Conservation (phyloP, 495 filamentous ascomycete genomes). For the Neurospora sp. region DNA sequence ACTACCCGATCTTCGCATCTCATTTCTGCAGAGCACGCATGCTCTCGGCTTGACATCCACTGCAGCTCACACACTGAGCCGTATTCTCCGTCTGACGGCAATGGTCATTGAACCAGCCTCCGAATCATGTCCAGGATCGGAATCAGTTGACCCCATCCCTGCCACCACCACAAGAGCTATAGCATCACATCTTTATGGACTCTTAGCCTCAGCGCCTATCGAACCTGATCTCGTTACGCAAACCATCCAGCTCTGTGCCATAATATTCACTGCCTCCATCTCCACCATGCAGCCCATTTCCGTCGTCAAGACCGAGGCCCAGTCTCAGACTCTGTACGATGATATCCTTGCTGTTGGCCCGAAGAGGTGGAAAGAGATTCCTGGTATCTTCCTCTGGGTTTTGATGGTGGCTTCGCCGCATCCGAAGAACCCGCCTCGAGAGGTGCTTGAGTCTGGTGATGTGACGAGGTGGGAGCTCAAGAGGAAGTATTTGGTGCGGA, state of each 20-base stretch:
- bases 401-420: conserved; percentile 9
- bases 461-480: background rate
- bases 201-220: background rate
- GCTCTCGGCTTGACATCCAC: background rate
- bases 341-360: conserved; percentile 1
- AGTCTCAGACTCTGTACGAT: background rate
- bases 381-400: conserved; percentile 18
- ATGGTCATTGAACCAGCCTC: conserved; percentile 6
- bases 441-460: background rate
- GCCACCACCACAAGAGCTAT: background rate
- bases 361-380: conserved; percentile 10
- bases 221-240: background rate
- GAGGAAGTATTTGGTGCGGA: conserved; percentile 12
- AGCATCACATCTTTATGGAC: background rate
- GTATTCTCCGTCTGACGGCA: conserved; percentile 9
- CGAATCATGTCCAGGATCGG: background rate
- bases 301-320: background rate
- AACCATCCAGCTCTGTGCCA: conserved; percentile 5
- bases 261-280: background rate
- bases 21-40: background rate
- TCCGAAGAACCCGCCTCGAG: background rate
- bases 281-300: background rate
- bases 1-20: background rate
- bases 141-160: background rate
- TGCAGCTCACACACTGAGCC: conserved; percentile 8